Evolutionary conservation across 345 rosid species (phyloP), one percentile per base, ranked within the genome.

Genomic region (Hypericum perforatum): DNA sequence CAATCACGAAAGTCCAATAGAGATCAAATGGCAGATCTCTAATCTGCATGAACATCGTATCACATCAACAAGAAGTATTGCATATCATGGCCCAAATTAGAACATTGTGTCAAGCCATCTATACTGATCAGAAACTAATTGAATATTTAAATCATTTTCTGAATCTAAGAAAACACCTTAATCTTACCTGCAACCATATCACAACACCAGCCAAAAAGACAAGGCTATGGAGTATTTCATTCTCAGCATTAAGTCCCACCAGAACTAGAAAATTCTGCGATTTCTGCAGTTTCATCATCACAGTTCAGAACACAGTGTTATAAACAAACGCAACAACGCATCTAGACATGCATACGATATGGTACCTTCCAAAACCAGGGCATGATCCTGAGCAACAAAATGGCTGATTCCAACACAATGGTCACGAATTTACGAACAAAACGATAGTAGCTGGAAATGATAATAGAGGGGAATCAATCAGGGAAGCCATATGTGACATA

Each of bases 361-460:
- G 50, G 15, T 62, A 86, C 99, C 91, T 84, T 94, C 99, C 97
- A 94, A 62, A 89, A 79, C 99, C 94, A 89, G 61, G 97, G 97
- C 71, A 94, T 68, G 64, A 89, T 59, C 44, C 94, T 89, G 49
- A 78, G 84, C 75, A 78, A 82, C 75, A 94, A 79, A 69, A 94
- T 85, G 13, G 95, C 89, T 38, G 99, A 89, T 70, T 94, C 97
- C 89, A 89, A 73, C 66, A 84, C 70, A 54, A 84, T 86, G 29
- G 94, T 80, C 61, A 82, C 91, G 65, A 84, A 80, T 70, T 80
- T 95, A 52, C 89, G 99, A 65, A 89, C 62, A 63, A 94, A 94
- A 76, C 81, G 83, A 63, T 84, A 86, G 75, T 74, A 11, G 89
- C 97, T 94, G 95, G 45, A 68, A 72, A 16, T 47, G 32, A 64